phyloP scores from a whole-genome alignment of 805 yeast species.

The Saccharomycopsis javanensis region DNA sequence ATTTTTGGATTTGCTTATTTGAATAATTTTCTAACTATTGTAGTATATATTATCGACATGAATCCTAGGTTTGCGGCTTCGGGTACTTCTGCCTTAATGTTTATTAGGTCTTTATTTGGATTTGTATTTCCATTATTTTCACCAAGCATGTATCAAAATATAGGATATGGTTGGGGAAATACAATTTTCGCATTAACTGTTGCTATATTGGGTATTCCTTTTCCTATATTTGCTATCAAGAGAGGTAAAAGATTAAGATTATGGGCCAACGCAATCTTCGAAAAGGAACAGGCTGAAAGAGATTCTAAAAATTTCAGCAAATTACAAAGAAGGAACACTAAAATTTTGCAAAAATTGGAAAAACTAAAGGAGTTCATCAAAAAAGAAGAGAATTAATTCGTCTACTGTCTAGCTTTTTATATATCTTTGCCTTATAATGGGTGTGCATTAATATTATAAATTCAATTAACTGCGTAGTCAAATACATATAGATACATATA shows the following conservation, averaged over 20 bases:
- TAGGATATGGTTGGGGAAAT: slow-evolving; percentile 67
- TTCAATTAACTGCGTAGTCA: no score
- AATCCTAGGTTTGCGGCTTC: slow-evolving; percentile 60
- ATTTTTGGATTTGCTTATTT: slow-evolving; percentile 47
- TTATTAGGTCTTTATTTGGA: slow-evolving; percentile 58
- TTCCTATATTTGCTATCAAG: slow-evolving; percentile 47
- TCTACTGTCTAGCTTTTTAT: no score
- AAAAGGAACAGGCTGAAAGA: slow-evolving; percentile 35
- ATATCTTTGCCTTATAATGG: no score
- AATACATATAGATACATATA: neutral
- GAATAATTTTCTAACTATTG: slow-evolving; percentile 40
- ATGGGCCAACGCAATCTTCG: slow-evolving; percentile 48
- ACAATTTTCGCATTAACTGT: slow-evolving; percentile 52
- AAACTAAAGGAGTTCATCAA: neutral
- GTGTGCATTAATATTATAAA: no score
- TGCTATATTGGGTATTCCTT: slow-evolving; percentile 52
- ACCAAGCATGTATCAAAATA: slow-evolving; percentile 39
- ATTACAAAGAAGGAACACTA: neutral
- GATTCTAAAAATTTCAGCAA: slow-evolving; percentile 26
- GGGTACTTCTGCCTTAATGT: slow-evolving; percentile 57
- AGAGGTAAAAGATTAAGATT: slow-evolving; percentile 48
- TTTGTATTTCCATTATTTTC: slow-evolving; percentile 63
- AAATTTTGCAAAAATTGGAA: neutral
- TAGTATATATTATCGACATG: slow-evolving; percentile 61
- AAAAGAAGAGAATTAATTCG: no score